Base-by-base conservation (phyloP, 2,329 filamentous ascomycete genomes). In the Colletotrichum brevisporum region DNA sequence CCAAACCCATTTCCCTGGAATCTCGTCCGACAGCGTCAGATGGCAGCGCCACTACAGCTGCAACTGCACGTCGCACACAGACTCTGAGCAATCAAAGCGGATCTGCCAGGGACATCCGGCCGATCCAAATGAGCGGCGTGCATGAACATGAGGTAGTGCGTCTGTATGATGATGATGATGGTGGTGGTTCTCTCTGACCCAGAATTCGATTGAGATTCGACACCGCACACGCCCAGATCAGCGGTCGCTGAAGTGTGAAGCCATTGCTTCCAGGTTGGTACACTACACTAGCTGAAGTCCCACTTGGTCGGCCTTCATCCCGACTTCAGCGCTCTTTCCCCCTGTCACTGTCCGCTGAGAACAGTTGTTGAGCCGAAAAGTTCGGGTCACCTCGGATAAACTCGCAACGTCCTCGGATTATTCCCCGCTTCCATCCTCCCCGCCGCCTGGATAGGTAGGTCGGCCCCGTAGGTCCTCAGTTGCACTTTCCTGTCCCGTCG, bases 151-250 rank as follows among this genome's bases (percentile, higher is more conserved):
- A 31, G 8, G 27, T 31, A 31, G 27, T 24, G 21, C 21, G 21
- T 24, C 21, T 24, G 4, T 24, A 24, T 24, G 21, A 24, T 24
- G 21, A 24, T 24, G 21, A 24, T 24, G 21, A 24, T 24, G 21
- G 4, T 24, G 21, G 21, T 31, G 27, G 9, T 31, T 31, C 27
- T 6, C 27, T 31, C 27, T 4, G 41, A 43, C 41, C 41, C 41
- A 43, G 41, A 31, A 26, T n/a, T 18, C 52, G 64, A 64, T 67
- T 63, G 58, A 52, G 59, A 67, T 63, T 67, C 45, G 36, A 63
- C 39, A 57, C 52, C 52, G 26, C 9, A 16, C 9, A 51, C 43
- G 39, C 36, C 16, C 54, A 41, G 64, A 53, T 67, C 64, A 52
- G 21, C 43, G 36, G 36, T 27, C 57, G 27, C 21, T 63, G 27